Evolutionary conservation across 345 rosid genomes (phyloP), one percentile per base, ranked within the genome.

Genomic region (Gossypium thurberi): DNA sequence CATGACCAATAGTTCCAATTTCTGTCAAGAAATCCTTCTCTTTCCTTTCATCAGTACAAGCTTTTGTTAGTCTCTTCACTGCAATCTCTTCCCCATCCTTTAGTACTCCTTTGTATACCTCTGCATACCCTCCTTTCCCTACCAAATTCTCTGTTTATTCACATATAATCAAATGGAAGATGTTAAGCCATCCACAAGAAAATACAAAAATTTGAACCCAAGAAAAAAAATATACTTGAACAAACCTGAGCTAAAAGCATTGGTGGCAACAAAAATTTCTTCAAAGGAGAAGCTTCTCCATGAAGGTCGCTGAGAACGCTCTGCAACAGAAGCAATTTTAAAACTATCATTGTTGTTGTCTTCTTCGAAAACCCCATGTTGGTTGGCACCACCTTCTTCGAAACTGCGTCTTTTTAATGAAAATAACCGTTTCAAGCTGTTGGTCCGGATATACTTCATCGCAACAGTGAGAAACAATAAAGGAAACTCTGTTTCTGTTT

Each of bases 1-100:
- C 99, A 81, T 95, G 99, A 37, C 98, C 97, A 1, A 95, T 88
- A 4, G 98, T 92, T 40, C 99, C 99, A 74, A 95, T 95, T 85
- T 95, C 99, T 61, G 89, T 91, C 71, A 95, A 79, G 72, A 95
- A 95, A 50, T 92, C 98, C 80, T 90, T 95, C 80, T 86, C 97
- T 85, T 91, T 95, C 71, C 99, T 87, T 76, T 95, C 99, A 55
- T 95, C 98, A 68, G 66, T 78, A 12, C 84, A 84, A 73, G 83
- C 83, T 82, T 82, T 88, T 48, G 97, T 88, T 67, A 95, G 81
- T 77, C 91, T 88, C 78, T 95, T 95, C 81, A 95, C 94, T 2
- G 99, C 99, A 71, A 95, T 90, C 43, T 88, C 92, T 43, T 87
- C 93, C 17, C 91, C 90, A 13, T 77, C 78, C 33, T 57, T 60